Conservation (phyloP, 2,329 filamentous ascomycete species). For the Simplicillium sp. region DNA sequence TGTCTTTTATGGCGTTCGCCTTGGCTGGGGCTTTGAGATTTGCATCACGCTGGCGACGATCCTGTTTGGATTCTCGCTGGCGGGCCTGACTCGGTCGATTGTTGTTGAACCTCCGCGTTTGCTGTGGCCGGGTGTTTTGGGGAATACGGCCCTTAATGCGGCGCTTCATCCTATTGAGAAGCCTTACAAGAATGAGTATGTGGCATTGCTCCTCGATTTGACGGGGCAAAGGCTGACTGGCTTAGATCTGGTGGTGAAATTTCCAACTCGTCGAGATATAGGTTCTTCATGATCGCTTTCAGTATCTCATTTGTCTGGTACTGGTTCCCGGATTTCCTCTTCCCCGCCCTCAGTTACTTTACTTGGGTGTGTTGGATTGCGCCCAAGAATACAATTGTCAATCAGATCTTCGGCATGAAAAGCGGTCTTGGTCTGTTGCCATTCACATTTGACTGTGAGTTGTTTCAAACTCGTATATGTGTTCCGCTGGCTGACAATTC, state of each 20-base stretch:
- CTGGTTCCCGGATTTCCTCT: conserved; percentile 39
- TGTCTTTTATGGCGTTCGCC: conserved; percentile 31
- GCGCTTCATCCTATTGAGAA: conserved; percentile 28
- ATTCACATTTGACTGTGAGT: conserved; percentile 30
- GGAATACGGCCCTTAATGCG: conserved; percentile 34
- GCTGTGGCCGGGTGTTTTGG: conserved; percentile 43
- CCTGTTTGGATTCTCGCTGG: conserved; percentile 41
- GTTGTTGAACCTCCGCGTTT: conserved; percentile 36
- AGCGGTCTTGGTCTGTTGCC: conserved; percentile 28
- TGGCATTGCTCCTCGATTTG: no score
- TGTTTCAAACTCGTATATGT: conserved; percentile 2
- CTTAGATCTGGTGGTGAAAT: not conserved
- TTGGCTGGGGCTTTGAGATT: conserved; percentile 39
- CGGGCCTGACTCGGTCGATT: conserved; percentile 32
- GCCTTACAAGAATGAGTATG: conserved; percentile 11
- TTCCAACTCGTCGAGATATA: conserved; percentile 23
- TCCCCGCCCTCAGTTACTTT: conserved; percentile 33
- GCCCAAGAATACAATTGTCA: conserved; percentile 33
- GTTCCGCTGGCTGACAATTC: no score
- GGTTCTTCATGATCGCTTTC: conserved; percentile 33
- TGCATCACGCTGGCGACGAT: conserved; percentile 37
- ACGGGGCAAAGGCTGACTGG: no score
- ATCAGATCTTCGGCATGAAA: conserved; percentile 38
- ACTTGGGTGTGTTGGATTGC: conserved; percentile 39
- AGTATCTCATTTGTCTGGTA: conserved; percentile 32